These are phyloP conservation scores for Aspergillus pseudoterreus DNA, from an alignment of 2,329 filamentous ascomycete genomes.

Conservation along the genomic window DNA sequence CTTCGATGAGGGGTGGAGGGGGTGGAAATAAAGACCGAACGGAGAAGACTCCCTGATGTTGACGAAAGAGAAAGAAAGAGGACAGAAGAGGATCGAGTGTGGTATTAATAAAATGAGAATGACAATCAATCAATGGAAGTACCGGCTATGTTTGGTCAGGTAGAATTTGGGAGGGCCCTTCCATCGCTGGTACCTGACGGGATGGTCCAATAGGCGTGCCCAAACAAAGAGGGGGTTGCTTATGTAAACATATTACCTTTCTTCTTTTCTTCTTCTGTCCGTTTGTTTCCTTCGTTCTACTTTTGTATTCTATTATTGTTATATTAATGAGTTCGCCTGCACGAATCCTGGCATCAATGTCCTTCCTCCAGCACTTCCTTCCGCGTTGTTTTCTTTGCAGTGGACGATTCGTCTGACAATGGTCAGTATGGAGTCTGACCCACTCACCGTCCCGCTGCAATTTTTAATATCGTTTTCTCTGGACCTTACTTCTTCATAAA, in stretches of 20 bases:
- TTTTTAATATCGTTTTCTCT: no score
- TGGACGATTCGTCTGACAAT: no score
- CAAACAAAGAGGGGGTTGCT: background rate
- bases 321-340: no score
- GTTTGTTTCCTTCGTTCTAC: no score
- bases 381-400: no score
- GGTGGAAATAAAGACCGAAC: background rate
- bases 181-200: background rate
- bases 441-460: no score
- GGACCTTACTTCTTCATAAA: no score
- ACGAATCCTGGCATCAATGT: no score
- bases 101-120: conserved; percentile 1
- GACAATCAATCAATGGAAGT: background rate
- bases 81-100: conserved; percentile 1
- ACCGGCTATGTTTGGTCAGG: background rate
- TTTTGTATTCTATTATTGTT: no score
- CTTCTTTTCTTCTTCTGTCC: no score
- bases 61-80: conserved; percentile 8
- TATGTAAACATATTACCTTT: background rate
- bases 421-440: no score
- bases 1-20: background rate
- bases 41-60: background rate
- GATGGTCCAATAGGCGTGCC: background rate
- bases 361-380: no score
- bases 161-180: background rate